Evolutionary conservation across 352 stramenopile species (phyloP).

Genomic region (Phytopythium mirpurense): DNA sequence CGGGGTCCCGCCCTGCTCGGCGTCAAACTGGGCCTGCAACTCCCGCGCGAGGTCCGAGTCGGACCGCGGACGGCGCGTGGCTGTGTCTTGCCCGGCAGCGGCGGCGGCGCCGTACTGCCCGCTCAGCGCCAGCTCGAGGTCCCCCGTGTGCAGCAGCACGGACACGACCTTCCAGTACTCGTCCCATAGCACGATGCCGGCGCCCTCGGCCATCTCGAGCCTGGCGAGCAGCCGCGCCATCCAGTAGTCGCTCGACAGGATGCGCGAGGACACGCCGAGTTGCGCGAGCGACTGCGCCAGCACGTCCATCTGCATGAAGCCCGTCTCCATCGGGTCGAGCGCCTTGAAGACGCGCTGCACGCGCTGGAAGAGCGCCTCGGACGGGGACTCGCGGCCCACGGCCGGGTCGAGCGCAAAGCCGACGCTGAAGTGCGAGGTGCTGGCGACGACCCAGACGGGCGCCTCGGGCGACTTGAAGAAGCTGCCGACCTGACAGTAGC

Average conservation of each 20-base stretch:
- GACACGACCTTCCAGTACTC: slow-evolving; percentile 89
- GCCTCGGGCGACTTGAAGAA: slow-evolving; percentile 88
- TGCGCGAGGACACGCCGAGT: slow-evolving; percentile 49
- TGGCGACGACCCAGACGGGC: slow-evolving; percentile 90
- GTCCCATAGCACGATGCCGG: slow-evolving; percentile 91
- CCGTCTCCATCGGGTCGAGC: slow-evolving; percentile 84
- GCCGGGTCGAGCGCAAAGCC: slow-evolving; percentile 64
- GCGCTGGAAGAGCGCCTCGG: slow-evolving; percentile 73
- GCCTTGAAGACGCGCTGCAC: slow-evolving; percentile 88
- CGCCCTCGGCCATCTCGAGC: slow-evolving; percentile 59
- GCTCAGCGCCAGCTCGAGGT: slow-evolving; percentile 61
- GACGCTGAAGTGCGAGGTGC: slow-evolving; percentile 88
- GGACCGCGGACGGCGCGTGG: slow-evolving; percentile 30
- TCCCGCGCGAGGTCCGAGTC: slow-evolving; percentile 70
- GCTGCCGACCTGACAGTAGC: slow-evolving; percentile 88
- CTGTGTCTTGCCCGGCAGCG: neutral
- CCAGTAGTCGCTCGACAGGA: slow-evolving; percentile 51
- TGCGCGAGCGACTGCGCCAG: slow-evolving; percentile 60
- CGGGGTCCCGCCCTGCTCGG: slow-evolving; percentile 20
- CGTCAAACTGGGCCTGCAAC: slow-evolving; percentile 72
- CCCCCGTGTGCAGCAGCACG: slow-evolving; percentile 62
- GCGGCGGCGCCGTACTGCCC: slow-evolving; percentile 27
- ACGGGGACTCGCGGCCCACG: slow-evolving; percentile 61
- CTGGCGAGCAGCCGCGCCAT: slow-evolving; percentile 55
- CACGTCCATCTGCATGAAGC: slow-evolving; percentile 71